Conservation (phyloP, 1,139 yeast genomes). For the Yamadazyma sp. region DNA sequence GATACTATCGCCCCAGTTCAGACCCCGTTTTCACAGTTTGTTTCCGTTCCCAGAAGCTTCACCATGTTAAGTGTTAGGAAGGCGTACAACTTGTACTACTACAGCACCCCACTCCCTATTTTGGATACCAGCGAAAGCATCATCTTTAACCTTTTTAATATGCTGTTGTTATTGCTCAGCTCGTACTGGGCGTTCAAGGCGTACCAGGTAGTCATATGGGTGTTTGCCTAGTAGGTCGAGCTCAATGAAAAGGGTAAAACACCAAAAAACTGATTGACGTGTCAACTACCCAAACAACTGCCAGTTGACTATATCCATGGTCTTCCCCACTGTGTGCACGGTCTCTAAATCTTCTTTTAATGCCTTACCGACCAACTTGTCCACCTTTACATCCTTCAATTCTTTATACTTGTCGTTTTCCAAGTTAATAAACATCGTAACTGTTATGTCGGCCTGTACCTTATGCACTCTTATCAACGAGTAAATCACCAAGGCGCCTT, state of each 20-base stretch:
- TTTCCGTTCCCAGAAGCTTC: too few relatives aligned
- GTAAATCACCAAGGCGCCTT: slow-evolving; percentile 19
- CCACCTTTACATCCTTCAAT: slow-evolving; percentile 1
- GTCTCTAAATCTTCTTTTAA: slow-evolving; percentile 20
- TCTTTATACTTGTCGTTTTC: slow-evolving; percentile 3
- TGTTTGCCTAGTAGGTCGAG: too few relatives aligned
- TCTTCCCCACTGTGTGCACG: slow-evolving; percentile 15
- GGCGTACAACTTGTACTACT: slow-evolving; percentile 25
- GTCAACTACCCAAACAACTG: slow-evolving; percentile 36
- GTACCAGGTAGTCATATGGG: slow-evolving; percentile 9
- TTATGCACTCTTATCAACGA: slow-evolving; percentile 53
- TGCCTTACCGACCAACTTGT: slow-evolving; percentile 11
- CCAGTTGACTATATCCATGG: slow-evolving; percentile 42
- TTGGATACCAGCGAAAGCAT: slow-evolving; percentile 24
- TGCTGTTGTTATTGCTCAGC: slow-evolving; percentile 17
- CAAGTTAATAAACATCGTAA: slow-evolving; percentile 30
- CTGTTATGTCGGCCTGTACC: slow-evolving; percentile 60
- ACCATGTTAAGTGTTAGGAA: slow-evolving; percentile 11
- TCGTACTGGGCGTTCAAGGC: slow-evolving; percentile 16
- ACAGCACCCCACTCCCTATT: slow-evolving; percentile 30
- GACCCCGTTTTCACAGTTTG: too few relatives aligned
- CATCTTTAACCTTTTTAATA: slow-evolving; percentile 20
- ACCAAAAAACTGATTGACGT: too few relatives aligned
- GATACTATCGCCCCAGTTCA: too few relatives aligned
- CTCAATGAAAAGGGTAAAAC: too few relatives aligned